Evolutionary conservation across 2,329 filamentous ascomycete species (phyloP).

Genomic region (Cordyceps fumosorosea): DNA sequence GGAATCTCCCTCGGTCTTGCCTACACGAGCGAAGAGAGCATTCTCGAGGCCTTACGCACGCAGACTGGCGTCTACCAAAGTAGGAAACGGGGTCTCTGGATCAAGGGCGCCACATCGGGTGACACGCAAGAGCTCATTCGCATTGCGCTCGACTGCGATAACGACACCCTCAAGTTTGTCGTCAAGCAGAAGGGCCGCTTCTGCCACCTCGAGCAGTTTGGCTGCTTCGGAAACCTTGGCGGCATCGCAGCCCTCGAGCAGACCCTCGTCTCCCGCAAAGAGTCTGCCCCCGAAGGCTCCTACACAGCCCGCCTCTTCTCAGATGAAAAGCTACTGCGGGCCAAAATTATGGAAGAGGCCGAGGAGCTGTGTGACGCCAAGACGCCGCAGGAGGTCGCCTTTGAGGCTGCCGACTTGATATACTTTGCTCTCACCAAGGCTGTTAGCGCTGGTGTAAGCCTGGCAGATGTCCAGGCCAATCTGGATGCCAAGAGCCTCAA

Average conservation of each 20-base stretch:
- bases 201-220: conserved; percentile 87
- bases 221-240: conserved; percentile 80
- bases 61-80: conserved; percentile 86
- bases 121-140: conserved; percentile 86
- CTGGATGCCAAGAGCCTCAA: conserved; percentile 93
- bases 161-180: conserved; percentile 83
- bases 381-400: conserved; percentile 76
- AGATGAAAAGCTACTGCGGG: conserved; percentile 79
- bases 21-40: conserved; percentile 88
- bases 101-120: conserved; percentile 91
- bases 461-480: conserved; percentile 87
- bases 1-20: conserved; percentile 82
- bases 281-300: conserved; percentile 77
- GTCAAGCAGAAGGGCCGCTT: conserved; percentile 88
- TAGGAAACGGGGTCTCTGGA: conserved; percentile 90
- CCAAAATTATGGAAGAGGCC: conserved; percentile 98
- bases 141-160: conserved; percentile 85
- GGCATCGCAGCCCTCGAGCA: conserved; percentile 82
- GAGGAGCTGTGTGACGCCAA: conserved; percentile 88
- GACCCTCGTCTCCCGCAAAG: conserved; percentile 75
- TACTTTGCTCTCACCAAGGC: conserved; percentile 95
- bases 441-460: conserved; percentile 71
- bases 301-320: conserved; percentile 92
- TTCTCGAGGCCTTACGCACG: conserved; percentile 77
- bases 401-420: conserved; percentile 89